Evolutionary conservation across 2,329 filamentous ascomycete species (phyloP).

Genomic region (Paraphoma sp.): DNA sequence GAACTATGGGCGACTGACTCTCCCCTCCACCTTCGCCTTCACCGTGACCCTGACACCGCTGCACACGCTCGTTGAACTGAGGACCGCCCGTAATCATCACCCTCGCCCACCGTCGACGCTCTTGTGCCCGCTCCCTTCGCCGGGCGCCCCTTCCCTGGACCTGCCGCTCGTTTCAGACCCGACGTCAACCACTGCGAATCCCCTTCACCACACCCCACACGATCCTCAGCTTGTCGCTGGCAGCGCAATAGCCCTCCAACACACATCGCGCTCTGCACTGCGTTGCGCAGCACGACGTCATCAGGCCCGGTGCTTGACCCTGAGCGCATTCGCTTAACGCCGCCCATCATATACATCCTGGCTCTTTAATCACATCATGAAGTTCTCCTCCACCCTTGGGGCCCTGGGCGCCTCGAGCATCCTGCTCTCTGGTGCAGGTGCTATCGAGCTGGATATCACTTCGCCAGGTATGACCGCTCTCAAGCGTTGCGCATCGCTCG

Average conservation of each 20-base stretch:
- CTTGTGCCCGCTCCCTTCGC: background rate
- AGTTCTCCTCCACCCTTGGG: constrained; percentile 38
- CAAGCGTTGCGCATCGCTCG: background rate
- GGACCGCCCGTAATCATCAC: background rate
- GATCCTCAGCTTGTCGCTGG: background rate
- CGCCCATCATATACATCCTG: constrained; percentile 10
- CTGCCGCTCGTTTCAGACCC: constrained; percentile 39
- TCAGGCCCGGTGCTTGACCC: constrained; percentile 34
- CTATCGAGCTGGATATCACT: constrained; percentile 39
- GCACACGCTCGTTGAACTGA: constrained; percentile 17
- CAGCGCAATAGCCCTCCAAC: background rate
- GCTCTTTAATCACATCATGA: constrained; percentile 37
- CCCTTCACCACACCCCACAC: constrained; percentile 12
- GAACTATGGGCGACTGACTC: constrained; percentile 5
- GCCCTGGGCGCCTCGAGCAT: constrained; percentile 41
- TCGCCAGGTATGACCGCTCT: constrained; percentile 31
- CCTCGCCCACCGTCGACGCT: constrained; percentile 3
- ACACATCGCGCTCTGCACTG: constrained; percentile 1
- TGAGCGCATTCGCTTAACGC: constrained; percentile 16
- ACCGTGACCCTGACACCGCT: background rate
- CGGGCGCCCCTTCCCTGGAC: constrained; percentile 16
- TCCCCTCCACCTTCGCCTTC: constrained; percentile 9
- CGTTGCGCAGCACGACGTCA: constrained; percentile 12
- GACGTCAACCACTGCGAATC: constrained; percentile 24
- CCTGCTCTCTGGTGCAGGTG: constrained; percentile 38